Base-by-base conservation (phyloP, 208 protist species). In the Acanthamoeba lenticulata region DNA sequence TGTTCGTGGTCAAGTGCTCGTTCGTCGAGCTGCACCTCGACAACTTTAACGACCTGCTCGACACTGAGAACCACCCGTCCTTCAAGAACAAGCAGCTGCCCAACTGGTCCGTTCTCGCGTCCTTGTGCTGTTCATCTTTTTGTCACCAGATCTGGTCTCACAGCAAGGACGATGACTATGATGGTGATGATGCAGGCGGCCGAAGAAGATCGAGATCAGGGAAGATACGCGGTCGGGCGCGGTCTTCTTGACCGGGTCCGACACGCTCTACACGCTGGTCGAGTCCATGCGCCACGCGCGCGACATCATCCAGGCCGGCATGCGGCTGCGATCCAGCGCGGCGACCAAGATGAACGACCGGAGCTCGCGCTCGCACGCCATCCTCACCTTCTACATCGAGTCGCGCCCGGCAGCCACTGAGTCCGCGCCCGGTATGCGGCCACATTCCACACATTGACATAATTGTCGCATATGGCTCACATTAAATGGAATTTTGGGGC, bases 341-440 rank as follows among this genome's bases (percentile, higher is more conserved):
- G 42, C 65, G 29, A 97, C 97, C 4, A 81, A 94, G 21, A 97
- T 97, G 96, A 98, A 98, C 67, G 86, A 77, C 6, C 40, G 52
- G 11, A 97, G 94, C 36, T 97, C 95, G 11, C 90, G 96, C 36
- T 97, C 96, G 27, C 96, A 97, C 83, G 95, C 96, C 38, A 94
- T 97, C 55, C 88, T 96, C 90, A 97, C 94, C 24, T 38, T 96
- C 27, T 74, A 55, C 40, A 45, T 94, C n/a, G 55, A 92, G 24
- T 69, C 62, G 5, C 42, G 90, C 1, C 21, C 42, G 13, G 45
- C 42, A 27, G 24, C 9, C 4, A n/a, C 74, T 5, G 74, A 85
- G 19, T n/a, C 74, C 19, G 74, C 44, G 21, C 74, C 74, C 17
- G 72, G 72, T 83, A 83, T 17, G 57, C 57, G n/a, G 29, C 36